phyloP scores from a whole-genome alignment of 2,329 filamentous ascomycete genomes.

The Drechslera avenae region DNA sequence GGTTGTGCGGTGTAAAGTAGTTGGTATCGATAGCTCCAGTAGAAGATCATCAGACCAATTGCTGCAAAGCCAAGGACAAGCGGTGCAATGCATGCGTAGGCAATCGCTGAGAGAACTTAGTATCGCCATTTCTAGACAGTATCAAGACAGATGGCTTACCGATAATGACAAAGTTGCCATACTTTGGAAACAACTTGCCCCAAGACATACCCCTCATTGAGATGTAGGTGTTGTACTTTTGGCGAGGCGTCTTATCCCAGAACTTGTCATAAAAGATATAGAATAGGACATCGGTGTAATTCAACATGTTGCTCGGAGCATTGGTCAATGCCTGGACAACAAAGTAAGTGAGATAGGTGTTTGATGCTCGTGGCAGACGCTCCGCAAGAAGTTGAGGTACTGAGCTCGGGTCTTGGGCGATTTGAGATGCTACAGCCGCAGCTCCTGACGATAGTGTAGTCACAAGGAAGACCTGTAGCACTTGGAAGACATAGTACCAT shows the following conservation, averaged over 20 bases:
- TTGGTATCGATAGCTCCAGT: slow-evolving; percentile 89
- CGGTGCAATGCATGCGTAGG: slow-evolving; percentile 85
- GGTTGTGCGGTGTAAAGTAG: slow-evolving; percentile 85
- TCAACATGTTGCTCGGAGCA: slow-evolving; percentile 74
- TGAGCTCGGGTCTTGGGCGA: slow-evolving; percentile 65
- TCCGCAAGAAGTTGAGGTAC: slow-evolving; percentile 70
- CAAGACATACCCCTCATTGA: slow-evolving; percentile 44
- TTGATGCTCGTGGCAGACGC: slow-evolving; percentile 81
- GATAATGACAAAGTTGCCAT: slow-evolving; percentile 49
- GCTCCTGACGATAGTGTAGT: slow-evolving; percentile 83
- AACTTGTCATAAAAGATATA: slow-evolving; percentile 76
- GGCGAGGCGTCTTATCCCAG: slow-evolving; percentile 72
- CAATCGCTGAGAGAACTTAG: slow-evolving; percentile 64
- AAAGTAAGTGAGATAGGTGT: slow-evolving; percentile 96
- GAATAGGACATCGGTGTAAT: slow-evolving; percentile 73
- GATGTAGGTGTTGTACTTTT: slow-evolving; percentile 46
- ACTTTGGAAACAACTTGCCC: slow-evolving; percentile 50
- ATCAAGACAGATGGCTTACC: slow-evolving; percentile 29
- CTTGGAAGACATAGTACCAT: slow-evolving; percentile 87
- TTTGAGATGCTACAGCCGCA: slow-evolving; percentile 67
- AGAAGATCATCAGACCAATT: slow-evolving; percentile 78
- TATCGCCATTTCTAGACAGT: neutral
- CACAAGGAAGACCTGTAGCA: slow-evolving; percentile 90
- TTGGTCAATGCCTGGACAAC: slow-evolving; percentile 87
- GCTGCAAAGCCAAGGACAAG: slow-evolving; percentile 82